Evolutionary conservation across 2,329 filamentous ascomycete species (phyloP).

Genomic region (Cladosporium colombiae): DNA sequence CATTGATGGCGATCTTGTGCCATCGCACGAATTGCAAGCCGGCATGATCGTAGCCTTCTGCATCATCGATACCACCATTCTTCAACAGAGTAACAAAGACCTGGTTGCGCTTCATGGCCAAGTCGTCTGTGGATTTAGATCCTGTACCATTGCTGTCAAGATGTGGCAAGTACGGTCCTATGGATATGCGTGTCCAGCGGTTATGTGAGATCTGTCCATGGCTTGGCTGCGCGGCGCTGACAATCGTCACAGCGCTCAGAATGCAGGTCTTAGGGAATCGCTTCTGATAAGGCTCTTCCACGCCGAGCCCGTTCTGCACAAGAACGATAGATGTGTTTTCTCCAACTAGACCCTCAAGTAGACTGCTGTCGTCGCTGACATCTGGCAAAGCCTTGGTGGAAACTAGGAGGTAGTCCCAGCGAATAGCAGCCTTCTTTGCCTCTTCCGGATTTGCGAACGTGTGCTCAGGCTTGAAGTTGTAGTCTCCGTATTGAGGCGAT

Average conservation of each 20-base stretch:
- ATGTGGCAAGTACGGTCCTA: slow-evolving; percentile 64
- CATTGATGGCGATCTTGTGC: slow-evolving; percentile 78
- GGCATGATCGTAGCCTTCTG: slow-evolving; percentile 63
- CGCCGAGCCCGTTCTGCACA: slow-evolving; percentile 71
- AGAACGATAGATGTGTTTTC: slow-evolving; percentile 61
- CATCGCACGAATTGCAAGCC: slow-evolving; percentile 70
- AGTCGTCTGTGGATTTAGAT: slow-evolving; percentile 29
- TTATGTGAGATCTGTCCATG: slow-evolving; percentile 68
- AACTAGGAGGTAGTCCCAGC: slow-evolving; percentile 68
- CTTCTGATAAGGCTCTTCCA: slow-evolving; percentile 64
- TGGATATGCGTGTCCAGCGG: slow-evolving; percentile 71
- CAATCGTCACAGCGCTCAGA: slow-evolving; percentile 68
- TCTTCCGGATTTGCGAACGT: slow-evolving; percentile 64
- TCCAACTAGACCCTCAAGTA: slow-evolving; percentile 62
- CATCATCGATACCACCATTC: slow-evolving; percentile 66
- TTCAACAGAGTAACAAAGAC: slow-evolving; percentile 58
- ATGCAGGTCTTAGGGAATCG: slow-evolving; percentile 64
- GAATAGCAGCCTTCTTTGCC: slow-evolving; percentile 49
- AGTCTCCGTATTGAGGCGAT: slow-evolving; percentile 68
- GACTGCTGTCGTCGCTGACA: slow-evolving; percentile 60
- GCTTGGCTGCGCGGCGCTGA: slow-evolving; percentile 65
- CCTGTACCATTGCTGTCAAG: slow-evolving; percentile 39
- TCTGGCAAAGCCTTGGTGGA: slow-evolving; percentile 72
- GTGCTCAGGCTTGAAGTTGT: slow-evolving; percentile 61
- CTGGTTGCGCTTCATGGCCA: slow-evolving; percentile 43